phyloP scores from a whole-genome alignment of 2,329 filamentous ascomycete species.

The Plectosphaerella plurivora region DNA sequence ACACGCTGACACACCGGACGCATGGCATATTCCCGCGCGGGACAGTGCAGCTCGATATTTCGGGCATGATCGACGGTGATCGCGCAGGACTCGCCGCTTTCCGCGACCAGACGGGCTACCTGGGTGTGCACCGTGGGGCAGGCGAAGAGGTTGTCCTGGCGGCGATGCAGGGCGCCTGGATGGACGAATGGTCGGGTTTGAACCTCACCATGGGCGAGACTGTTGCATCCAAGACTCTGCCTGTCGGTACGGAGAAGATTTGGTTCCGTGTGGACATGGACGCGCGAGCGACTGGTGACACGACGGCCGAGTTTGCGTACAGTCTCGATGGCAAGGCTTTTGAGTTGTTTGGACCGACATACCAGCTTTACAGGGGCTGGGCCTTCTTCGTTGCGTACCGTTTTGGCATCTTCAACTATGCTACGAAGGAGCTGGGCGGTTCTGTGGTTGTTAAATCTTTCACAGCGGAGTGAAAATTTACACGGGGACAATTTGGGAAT shows the following conservation, averaged over 20 bases:
- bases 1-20: constrained; percentile 41
- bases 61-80: constrained; percentile 45
- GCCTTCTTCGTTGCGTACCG: constrained; percentile 43
- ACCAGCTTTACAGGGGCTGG: constrained; percentile 34
- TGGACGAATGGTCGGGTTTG: constrained; percentile 23
- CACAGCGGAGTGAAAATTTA: constrained; percentile 8
- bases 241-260: constrained; percentile 11
- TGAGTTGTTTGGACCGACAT: constrained; percentile 25
- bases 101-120: constrained; percentile 47
- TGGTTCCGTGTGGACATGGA: constrained; percentile 19
- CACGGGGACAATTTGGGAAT: too few species aligned
- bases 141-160: constrained; percentile 21
- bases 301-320: constrained; percentile 24
- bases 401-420: constrained; percentile 45
- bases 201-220: constrained; percentile 12
- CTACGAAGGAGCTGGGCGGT: constrained; percentile 27
- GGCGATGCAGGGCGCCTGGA: constrained; percentile 30
- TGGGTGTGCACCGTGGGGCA: constrained; percentile 40
- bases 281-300: constrained; percentile 8
- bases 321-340: constrained; percentile 37
- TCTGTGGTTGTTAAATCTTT: constrained; percentile 23
- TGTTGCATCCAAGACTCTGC: constrained; percentile 14
- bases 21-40: constrained; percentile 37
- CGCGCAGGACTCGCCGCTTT: constrained; percentile 47
- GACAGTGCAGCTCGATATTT: constrained; percentile 45